Conservation (phyloP, 306 rosid genomes). For the Cucumis hystrix region DNA sequence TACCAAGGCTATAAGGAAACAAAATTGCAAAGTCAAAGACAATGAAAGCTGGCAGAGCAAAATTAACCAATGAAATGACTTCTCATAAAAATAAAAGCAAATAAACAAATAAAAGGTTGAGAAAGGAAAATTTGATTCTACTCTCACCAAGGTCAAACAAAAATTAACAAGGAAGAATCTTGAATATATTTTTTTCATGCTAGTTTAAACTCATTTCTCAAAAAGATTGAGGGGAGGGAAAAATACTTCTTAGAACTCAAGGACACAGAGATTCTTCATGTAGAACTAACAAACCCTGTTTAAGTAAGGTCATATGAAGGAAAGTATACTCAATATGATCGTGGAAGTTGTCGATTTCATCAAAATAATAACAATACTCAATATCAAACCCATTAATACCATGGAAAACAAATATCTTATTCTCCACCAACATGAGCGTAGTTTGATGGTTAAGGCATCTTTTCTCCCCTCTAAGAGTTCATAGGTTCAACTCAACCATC, state of each 20-base stretch:
- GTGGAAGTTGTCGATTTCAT: too few species aligned
- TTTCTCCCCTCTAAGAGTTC: not conserved
- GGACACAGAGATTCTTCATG: not conserved
- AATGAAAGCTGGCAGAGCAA: not conserved
- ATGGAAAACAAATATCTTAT: not conserved
- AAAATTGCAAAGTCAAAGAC: slow-evolving; percentile 8
- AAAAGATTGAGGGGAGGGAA: not conserved
- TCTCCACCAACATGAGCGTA: not conserved
- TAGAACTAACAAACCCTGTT: not conserved
- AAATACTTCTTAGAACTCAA: not conserved
- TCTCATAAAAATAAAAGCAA: too few species aligned
- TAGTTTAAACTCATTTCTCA: not conserved
- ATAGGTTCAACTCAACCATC: not conserved
- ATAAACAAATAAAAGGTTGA: not conserved
- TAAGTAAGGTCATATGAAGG: not conserved
- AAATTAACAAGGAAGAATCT: not conserved
- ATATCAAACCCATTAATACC: not conserved
- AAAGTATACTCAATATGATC: not conserved
- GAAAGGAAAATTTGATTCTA: not conserved
- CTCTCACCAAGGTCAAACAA: not conserved
- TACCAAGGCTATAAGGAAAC: slow-evolving; percentile 75
- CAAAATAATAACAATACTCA: not conserved
- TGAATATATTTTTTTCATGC: not conserved
- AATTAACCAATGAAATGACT: too few species aligned
- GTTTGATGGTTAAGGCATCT: too few species aligned